phyloP scores from a whole-genome alignment of 345 rosid genomes.

The Eucalyptus shirleyi region DNA sequence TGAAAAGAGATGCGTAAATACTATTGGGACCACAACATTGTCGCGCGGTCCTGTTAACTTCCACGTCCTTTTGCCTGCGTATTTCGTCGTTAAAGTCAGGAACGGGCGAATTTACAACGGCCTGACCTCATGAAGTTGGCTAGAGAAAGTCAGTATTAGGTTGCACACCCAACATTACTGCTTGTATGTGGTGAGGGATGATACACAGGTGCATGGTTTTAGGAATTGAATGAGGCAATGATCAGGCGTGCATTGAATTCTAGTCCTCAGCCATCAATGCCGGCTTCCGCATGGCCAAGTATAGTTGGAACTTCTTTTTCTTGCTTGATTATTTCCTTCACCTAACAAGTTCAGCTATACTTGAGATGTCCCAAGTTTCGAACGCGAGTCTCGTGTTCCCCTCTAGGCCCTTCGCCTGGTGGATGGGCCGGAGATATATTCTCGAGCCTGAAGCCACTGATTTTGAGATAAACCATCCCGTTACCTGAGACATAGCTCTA shows the following conservation, averaged over 20 bases:
- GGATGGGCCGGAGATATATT: background rate
- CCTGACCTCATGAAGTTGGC: background rate
- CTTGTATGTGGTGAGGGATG: background rate
- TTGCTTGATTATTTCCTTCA: background rate
- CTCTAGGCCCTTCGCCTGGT: background rate
- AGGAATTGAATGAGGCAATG: background rate
- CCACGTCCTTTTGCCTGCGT: background rate
- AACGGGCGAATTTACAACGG: background rate
- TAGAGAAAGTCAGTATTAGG: background rate
- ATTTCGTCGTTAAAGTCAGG: background rate
- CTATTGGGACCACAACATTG: slow-evolving; percentile 3
- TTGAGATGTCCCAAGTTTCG: background rate
- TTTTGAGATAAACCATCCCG: background rate
- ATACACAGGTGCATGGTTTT: background rate
- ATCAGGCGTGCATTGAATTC: background rate
- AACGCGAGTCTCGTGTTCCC: background rate
- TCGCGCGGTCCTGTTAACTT: background rate
- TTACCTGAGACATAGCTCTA: background rate
- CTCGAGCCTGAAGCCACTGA: background rate
- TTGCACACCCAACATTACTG: background rate
- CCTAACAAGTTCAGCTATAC: background rate
- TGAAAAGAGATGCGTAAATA: background rate
- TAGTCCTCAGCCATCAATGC: background rate
- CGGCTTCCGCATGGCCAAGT: background rate
- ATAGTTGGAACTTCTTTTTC: background rate